Percentiles rank a stretch among this genome's conserved stretches.
Evolutionary conservation across 192 early-diverging fungal genomes (phyloP).

Genomic region (Geranomyces variabilis): DNA sequence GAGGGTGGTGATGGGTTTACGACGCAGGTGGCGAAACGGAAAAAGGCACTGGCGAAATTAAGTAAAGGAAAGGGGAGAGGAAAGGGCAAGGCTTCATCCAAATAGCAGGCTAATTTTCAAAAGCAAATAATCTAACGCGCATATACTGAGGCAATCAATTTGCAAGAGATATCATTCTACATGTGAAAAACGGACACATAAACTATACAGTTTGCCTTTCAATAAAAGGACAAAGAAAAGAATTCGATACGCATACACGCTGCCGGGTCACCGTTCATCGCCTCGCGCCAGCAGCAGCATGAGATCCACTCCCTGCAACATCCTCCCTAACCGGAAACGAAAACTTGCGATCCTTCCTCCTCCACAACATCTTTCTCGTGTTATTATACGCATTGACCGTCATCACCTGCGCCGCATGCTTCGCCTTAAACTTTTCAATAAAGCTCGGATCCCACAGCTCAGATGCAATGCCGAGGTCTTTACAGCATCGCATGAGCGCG

Average conservation of each 20-base stretch:
- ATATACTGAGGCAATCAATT: too few relatives aligned
- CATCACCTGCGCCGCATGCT: constrained; percentile 77
- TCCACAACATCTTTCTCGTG: constrained; percentile 84
- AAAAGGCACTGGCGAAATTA: constrained; percentile 12
- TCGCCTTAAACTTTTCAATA: constrained; percentile 56
- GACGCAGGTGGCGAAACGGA: constrained; percentile 9
- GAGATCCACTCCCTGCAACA: background rate
- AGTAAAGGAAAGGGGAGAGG: constrained; percentile 2
- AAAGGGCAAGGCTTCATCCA: constrained; percentile 5
- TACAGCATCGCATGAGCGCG: constrained; percentile 36
- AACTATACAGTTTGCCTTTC: too few relatives aligned
- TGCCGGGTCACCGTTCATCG: too few relatives aligned
- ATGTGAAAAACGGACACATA: too few relatives aligned
- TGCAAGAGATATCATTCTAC: too few relatives aligned
- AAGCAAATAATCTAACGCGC: too few relatives aligned
- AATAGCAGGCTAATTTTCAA: too few relatives aligned
- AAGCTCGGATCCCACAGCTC: constrained; percentile 44
- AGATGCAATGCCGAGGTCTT: constrained; percentile 40
- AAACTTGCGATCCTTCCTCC: constrained; percentile 70
- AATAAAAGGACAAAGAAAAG: too few relatives aligned
- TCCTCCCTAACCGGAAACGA: constrained; percentile 29
- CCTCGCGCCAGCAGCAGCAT: too few relatives aligned
- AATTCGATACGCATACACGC: too few relatives aligned
- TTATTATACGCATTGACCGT: constrained; percentile 75
- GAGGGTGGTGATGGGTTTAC: constrained; percentile 20